Evolutionary conservation across 2,329 filamentous ascomycete genomes (phyloP).

Genomic region (Penicillium fuscoglaucum): DNA sequence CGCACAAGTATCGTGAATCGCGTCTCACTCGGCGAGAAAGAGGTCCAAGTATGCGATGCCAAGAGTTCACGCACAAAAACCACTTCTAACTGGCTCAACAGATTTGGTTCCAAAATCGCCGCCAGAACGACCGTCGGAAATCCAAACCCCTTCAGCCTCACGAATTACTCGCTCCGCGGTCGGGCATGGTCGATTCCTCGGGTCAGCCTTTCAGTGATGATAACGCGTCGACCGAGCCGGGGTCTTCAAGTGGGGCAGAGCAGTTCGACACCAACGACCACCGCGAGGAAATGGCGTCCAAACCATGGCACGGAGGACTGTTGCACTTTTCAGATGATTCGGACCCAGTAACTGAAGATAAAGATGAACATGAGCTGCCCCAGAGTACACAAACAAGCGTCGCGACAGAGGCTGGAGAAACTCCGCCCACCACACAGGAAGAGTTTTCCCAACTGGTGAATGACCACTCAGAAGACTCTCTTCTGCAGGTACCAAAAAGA

Average conservation of each 20-base stretch:
- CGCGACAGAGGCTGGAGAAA: constrained; percentile 28
- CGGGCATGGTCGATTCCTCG: constrained; percentile 29
- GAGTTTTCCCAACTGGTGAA: constrained; percentile 19
- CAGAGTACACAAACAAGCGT: constrained; percentile 36
- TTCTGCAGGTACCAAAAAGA: constrained; percentile 29
- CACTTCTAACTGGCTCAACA: constrained; percentile 41
- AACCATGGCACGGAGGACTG: constrained; percentile 26
- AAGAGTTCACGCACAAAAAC: constrained; percentile 31
- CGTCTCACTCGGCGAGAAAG: constrained; percentile 89
- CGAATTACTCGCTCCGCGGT: constrained; percentile 59
- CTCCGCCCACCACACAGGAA: constrained; percentile 25
- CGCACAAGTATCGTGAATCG: constrained; percentile 80
- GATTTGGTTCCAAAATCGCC: constrained; percentile 98
- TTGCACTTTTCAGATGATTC: constrained; percentile 29
- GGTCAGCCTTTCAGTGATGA: constrained; percentile 33
- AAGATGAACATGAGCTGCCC: constrained; percentile 29
- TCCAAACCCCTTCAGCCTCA: constrained; percentile 78
- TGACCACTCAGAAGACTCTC: constrained; percentile 22
- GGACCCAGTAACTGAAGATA: constrained; percentile 26
- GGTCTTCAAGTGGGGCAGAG: constrained; percentile 33
- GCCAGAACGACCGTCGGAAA: constrained; percentile 89
- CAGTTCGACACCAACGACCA: constrained; percentile 26
- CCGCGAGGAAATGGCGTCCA: constrained; percentile 18
- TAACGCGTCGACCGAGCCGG: constrained; percentile 29
- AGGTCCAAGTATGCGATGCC: constrained; percentile 75